phyloP scores from a whole-genome alignment of 768 basidiomycete species.

The Mycena vitilis region DNA sequence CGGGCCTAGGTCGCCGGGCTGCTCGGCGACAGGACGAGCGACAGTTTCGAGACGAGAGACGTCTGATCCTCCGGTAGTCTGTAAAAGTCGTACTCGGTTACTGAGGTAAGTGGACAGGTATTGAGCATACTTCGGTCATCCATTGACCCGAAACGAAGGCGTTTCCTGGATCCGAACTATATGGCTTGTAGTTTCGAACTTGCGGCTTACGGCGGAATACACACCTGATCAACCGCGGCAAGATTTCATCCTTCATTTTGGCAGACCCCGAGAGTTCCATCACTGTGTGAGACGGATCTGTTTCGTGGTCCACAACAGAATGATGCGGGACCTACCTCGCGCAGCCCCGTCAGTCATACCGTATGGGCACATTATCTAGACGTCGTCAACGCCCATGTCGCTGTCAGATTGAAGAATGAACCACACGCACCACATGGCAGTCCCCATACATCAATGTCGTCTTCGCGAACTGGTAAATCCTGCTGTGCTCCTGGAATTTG shows the following conservation, averaged over 20 bases:
- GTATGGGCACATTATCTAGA: conserved; percentile 75
- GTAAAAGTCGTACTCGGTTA: conserved; percentile 35
- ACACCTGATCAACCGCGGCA: conserved; percentile 73
- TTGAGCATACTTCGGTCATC: conserved; percentile 76
- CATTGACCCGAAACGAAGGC: conserved; percentile 85
- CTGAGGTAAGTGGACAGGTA: conserved; percentile 6
- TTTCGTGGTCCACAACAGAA: background rate
- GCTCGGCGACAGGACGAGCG: conserved; percentile 51
- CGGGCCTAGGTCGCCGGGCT: conserved; percentile 39
- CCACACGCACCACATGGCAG: conserved; percentile 55
- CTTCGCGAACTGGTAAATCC: conserved; percentile 76
- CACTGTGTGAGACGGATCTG: conserved; percentile 45
- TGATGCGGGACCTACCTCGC: conserved; percentile 52
- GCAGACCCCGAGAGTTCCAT: conserved; percentile 73
- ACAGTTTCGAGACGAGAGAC: conserved; percentile 79
- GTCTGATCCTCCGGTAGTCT: conserved; percentile 57
- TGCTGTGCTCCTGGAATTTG: conserved; percentile 67
- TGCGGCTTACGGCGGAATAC: background rate
- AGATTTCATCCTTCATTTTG: conserved; percentile 67
- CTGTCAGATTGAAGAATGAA: background rate
- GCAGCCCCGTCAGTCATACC: conserved; percentile 87
- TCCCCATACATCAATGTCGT: conserved; percentile 71
- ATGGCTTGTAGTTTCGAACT: background rate
- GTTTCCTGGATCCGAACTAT: conserved; percentile 67
- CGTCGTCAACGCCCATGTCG: background rate